phyloP scores from a whole-genome alignment of 495 filamentous ascomycete species.

The Tuber melanosporum region DNA sequence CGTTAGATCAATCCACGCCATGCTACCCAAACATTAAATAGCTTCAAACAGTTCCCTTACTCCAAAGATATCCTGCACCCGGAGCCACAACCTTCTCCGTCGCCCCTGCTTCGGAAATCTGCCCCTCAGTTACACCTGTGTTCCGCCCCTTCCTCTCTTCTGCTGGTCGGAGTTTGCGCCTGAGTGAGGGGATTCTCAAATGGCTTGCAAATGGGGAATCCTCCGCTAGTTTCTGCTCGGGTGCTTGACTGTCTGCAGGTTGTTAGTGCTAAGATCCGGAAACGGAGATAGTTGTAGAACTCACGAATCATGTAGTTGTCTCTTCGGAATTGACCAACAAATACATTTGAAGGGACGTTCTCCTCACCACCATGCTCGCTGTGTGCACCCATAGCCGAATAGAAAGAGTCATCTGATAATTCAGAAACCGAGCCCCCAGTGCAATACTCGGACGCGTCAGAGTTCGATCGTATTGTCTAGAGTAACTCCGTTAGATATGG shows the following conservation, averaged over 20 bases:
- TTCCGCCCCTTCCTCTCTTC: conserved; percentile 11
- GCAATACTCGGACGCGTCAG: conserved; percentile 24
- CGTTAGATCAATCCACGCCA: background rate
- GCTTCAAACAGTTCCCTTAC: conserved; percentile 18
- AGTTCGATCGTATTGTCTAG: conserved; percentile 17
- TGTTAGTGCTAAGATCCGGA: background rate
- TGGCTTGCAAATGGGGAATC: conserved; percentile 22
- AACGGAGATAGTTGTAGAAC: background rate
- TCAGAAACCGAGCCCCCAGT: conserved; percentile 17
- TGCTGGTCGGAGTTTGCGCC: conserved; percentile 10
- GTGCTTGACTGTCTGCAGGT: conserved; percentile 3
- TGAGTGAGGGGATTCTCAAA: conserved; percentile 12
- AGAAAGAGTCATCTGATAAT: conserved; percentile 22
- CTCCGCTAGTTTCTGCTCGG: conserved; percentile 11
- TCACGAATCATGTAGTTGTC: conserved; percentile 23
- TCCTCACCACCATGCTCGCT: background rate
- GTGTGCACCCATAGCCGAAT: conserved; percentile 15
- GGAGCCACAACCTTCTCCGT: conserved; percentile 10
- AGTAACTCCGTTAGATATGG: background rate
- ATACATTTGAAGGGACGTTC: conserved; percentile 10
- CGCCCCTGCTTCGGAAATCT: conserved; percentile 1
- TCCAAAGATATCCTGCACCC: conserved; percentile 18
- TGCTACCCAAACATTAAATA: background rate
- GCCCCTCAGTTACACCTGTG: conserved; percentile 8
- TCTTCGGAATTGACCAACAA: conserved; percentile 21